Percentiles rank a stretch among this genome's conserved stretches.
Evolutionary conservation across 1,139 yeast species (phyloP).

Genomic region (Wickerhamomyces sp.): DNA sequence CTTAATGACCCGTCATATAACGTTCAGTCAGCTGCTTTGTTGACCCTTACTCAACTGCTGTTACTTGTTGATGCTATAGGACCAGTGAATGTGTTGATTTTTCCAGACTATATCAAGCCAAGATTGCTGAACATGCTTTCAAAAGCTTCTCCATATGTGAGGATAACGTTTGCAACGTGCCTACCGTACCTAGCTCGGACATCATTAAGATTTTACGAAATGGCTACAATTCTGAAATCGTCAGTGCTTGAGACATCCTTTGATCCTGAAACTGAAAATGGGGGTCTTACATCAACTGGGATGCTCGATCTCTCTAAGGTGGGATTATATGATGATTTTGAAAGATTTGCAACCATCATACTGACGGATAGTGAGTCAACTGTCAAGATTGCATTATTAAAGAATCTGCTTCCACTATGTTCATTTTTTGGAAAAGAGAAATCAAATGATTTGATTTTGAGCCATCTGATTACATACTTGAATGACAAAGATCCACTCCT

Average conservation of each 20-base stretch:
- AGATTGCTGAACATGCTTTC: slow-evolving; percentile 46
- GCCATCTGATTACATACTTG: slow-evolving; percentile 86
- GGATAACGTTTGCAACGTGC: slow-evolving; percentile 66
- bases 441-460: slow-evolving; percentile 80
- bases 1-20: slow-evolving; percentile 48
- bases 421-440: slow-evolving; percentile 80
- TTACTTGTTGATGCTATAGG: slow-evolving; percentile 62
- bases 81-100: slow-evolving; percentile 69
- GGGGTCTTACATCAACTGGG: slow-evolving; percentile 24
- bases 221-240: slow-evolving; percentile 53
- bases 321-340: slow-evolving; percentile 42
- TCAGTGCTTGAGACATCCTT: slow-evolving; percentile 32
- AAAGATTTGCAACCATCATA: slow-evolving; percentile 56
- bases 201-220: slow-evolving; percentile 59
- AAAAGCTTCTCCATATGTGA: slow-evolving; percentile 40
- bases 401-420: slow-evolving; percentile 70
- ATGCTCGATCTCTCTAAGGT: slow-evolving; percentile 32
- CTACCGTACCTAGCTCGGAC: slow-evolving; percentile 64
- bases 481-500: slow-evolving; percentile 73
- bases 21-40: slow-evolving; percentile 60
- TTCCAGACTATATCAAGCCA: slow-evolving; percentile 81
- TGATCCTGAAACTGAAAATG: slow-evolving; percentile 39
- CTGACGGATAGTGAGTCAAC: slow-evolving; percentile 64
- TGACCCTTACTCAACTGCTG: slow-evolving; percentile 55
- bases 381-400: slow-evolving; percentile 67